Base-by-base conservation (phyloP, 768 basidiomycete species). In the Cubamyces sp. region DNA sequence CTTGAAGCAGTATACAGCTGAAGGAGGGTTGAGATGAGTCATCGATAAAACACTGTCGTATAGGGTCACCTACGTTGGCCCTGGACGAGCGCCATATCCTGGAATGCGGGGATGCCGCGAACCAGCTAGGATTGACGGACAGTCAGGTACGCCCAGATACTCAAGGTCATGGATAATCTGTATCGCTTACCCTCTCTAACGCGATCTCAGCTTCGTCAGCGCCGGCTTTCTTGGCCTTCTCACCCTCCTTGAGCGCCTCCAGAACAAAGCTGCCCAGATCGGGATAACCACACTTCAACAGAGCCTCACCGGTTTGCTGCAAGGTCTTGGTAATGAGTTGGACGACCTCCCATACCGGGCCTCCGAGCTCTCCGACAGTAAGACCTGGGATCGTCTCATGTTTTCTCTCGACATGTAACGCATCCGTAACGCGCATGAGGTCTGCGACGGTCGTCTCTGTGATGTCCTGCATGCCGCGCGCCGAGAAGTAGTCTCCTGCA, bases 1-100 rank as follows among this genome's bases (percentile, higher is more conserved):
- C 75, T 94, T 94, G 82, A 94, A 92, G 70, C 91, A 85, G 75
- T 92, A 95, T 23, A 94, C 80, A n/a, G 84, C 91, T 93, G 66
- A 26, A 26, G 15, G 43, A 9, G 23, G 4, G 28, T 6, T 40
- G 8, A 1, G 0, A 28, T n/a, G 9, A 56, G 42, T 18, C 16
- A n/a, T 39, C 30, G n/a, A 37, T 34, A 51, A 47, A 58, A 64
- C 39, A 8, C 14, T 7, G 9, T 2, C 8, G 28, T 46, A 41
- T 41, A 30, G 37, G 45, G 7, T 25, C 23, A 77, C 84, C 64
- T 69, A 91, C 91, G 82, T 73, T 82, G 78, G 34, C 81, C 85
- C 45, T 90, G 74, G 11, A 94, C 84, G 5, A 81, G 59, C 25
- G 82, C 79, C 85, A 91, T 89, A 71, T 96, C 94, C 57, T 79